phyloP scores from a whole-genome alignment of 1,139 yeast species.

The Taphrina populina region DNA sequence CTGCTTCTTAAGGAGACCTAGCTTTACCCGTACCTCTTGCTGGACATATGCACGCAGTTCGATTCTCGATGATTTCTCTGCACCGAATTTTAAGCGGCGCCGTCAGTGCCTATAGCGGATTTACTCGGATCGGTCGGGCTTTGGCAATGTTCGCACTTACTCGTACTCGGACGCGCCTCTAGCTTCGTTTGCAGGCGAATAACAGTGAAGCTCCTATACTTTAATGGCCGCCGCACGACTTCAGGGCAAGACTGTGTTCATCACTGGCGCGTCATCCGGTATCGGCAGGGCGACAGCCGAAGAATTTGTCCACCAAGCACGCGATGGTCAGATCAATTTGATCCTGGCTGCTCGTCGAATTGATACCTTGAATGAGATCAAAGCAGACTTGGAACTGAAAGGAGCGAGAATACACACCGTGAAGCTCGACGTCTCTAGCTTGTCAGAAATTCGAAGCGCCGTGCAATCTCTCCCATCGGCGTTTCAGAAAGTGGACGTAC shows the following conservation, averaged over 20 bases:
- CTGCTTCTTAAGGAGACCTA: too few species aligned
- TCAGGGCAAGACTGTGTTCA: conserved; percentile 59
- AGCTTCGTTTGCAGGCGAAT: too few species aligned
- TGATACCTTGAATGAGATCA: conserved; percentile 53
- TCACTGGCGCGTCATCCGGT: conserved; percentile 65
- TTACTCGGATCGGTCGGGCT: too few species aligned
- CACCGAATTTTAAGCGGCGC: too few species aligned
- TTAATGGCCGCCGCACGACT: conserved; percentile 49
- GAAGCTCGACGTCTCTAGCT: conserved; percentile 61
- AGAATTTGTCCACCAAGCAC: conserved; percentile 64
- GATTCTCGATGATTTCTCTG: too few species aligned
- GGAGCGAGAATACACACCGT: conserved; percentile 50
- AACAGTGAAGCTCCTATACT: too few species aligned
- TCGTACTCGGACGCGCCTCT: too few species aligned
- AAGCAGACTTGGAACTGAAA: conserved; percentile 52
- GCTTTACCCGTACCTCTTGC: too few species aligned
- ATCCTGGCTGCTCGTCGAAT: conserved; percentile 73
- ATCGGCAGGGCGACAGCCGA: conserved; percentile 61
- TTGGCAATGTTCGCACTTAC: too few species aligned
- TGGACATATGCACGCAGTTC: too few species aligned
- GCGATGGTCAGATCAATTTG: conserved; percentile 59
- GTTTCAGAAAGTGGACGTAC: conserved; percentile 48
- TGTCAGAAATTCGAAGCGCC: conserved; percentile 55
- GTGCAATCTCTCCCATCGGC: conserved; percentile 50
- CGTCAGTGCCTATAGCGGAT: too few species aligned